Base-by-base conservation (phyloP, 495 filamentous ascomycete genomes). In the Trichoderma erinaceum region DNA sequence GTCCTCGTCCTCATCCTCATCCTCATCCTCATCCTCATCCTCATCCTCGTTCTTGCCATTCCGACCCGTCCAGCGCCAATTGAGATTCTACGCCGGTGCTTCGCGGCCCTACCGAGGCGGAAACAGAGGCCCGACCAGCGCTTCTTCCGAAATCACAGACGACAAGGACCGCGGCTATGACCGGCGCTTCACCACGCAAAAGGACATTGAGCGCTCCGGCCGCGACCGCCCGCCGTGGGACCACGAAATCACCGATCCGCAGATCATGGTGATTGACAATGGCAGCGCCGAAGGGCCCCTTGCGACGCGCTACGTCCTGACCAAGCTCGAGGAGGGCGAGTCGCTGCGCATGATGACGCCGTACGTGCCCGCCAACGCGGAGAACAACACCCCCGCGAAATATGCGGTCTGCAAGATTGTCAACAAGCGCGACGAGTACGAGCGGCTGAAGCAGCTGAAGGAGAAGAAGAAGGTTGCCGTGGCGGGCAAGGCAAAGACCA, bases 371-470 rank as follows among this genome's bases (percentile, higher is more conserved):
- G 52, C 66, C n/a, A 25, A 64, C 18, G 41, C 27, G 10, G 41
- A 41, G 41, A 68, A 66, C 52, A 58, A 46, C 8, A 63, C 8
- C 27, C 25, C 58, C 38, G 41, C 68, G 6, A 18, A 48, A 15
- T 74, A 70, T 1, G 85, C 91, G 0, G 81, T 92, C 48, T 93
- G 90, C 82, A 89, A 86, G 69, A 79, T 93, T 65, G 67, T 88
- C 66, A 81, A 87, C 71, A 84, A 68, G 68, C 65, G 74, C 52
- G 71, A 64, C 48, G 72, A 72, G 71, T 66, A 66, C 25, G 15
- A 48, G 46, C 21, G n/a, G 0, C 32, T 65, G 23, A 70, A 65
- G n/a, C 70, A 71, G 50, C 66, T 64, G 25, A 68, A 69, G 43
- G 73, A 69, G 12, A 77, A 73, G 68, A 68, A 65, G 64, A 76